These are phyloP conservation scores for Calophaca sinica DNA, from an alignment of 306 rosid genomes.

Conservation along the genomic window DNA sequence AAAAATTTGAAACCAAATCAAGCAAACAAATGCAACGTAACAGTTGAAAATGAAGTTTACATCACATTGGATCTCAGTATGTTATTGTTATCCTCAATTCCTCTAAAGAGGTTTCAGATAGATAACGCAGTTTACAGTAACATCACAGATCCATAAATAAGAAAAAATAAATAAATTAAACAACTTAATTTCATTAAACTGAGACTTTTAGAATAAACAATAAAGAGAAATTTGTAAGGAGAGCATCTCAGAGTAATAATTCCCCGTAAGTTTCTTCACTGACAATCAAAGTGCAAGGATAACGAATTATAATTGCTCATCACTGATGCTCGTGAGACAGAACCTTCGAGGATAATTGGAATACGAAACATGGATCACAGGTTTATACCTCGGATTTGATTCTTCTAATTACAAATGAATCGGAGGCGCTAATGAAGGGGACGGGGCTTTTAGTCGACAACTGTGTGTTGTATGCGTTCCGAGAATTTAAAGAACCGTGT, in stretches of 20 bases:
- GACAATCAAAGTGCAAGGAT: conserved; percentile 83
- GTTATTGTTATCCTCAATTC: conserved; percentile 45
- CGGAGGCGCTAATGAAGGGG: background rate
- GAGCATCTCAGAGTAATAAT: conserved; percentile 66
- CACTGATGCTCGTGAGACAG: conserved; percentile 46
- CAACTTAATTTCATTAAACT: background rate
- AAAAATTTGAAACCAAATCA: too few relatives aligned
- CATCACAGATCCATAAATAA: conserved; percentile 61
- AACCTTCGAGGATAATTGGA: background rate
- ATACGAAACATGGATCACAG: background rate
- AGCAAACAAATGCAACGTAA: background rate
- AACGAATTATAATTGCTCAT: conserved; percentile 49
- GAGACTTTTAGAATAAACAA: background rate
- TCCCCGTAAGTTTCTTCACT: conserved; percentile 81
- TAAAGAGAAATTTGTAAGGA: background rate
- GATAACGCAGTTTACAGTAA: conserved; percentile 66
- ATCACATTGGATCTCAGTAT: conserved; percentile 46
- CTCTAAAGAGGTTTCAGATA: conserved; percentile 52
- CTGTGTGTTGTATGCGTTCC: background rate
- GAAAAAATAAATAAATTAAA: background rate
- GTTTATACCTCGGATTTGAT: background rate
- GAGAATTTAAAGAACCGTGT: conserved; percentile 19
- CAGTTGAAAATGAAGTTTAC: background rate
- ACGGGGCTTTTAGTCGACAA: background rate
- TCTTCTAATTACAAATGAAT: background rate